These are phyloP conservation scores for Aspergillus biplanus DNA, from an alignment of 495 filamentous ascomycete species.

Conservation along the genomic window DNA sequence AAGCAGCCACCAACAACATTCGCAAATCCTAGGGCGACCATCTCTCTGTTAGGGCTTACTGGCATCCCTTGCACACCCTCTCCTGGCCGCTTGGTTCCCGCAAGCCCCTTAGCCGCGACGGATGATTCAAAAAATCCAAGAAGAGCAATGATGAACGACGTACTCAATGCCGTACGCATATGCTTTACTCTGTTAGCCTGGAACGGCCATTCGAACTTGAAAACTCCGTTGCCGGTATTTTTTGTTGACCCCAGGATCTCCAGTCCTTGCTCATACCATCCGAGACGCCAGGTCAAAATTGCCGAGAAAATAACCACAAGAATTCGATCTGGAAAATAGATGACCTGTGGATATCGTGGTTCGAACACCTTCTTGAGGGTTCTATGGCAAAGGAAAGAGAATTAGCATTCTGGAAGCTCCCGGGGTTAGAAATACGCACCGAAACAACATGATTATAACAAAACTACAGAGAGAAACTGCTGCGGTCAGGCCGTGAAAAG, in stretches of 20 bases:
- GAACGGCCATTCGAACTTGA: conserved; percentile 87
- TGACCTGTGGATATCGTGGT: conserved; percentile 76
- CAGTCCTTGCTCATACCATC: conserved; percentile 82
- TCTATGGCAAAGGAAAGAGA: conserved; percentile 38
- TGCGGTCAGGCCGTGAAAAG: conserved; percentile 73
- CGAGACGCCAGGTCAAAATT: conserved; percentile 73
- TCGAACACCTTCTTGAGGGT: conserved; percentile 82
- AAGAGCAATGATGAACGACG: conserved; percentile 90
- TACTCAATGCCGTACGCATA: conserved; percentile 84
- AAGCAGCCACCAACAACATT: conserved; percentile 93
- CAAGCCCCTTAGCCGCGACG: conserved; percentile 92
- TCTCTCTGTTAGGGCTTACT: conserved; percentile 89
- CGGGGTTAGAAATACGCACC: conserved; percentile 49
- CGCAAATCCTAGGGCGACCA: conserved; percentile 88
- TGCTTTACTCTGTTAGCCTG: conserved; percentile 72
- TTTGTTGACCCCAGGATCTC: conserved; percentile 81
- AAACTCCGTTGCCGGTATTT: conserved; percentile 59
- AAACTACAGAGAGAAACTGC: conserved; percentile 80
- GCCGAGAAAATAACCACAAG: conserved; percentile 86
- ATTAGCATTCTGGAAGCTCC: conserved; percentile 6
- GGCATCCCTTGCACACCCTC: conserved; percentile 73
- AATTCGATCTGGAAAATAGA: conserved; percentile 93
- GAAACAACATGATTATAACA: conserved; percentile 81
- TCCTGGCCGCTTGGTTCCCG: conserved; percentile 49
- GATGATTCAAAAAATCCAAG: conserved; percentile 98